phyloP scores from a whole-genome alignment of 139 green algal species.

The Diplosphaera chodatii region DNA sequence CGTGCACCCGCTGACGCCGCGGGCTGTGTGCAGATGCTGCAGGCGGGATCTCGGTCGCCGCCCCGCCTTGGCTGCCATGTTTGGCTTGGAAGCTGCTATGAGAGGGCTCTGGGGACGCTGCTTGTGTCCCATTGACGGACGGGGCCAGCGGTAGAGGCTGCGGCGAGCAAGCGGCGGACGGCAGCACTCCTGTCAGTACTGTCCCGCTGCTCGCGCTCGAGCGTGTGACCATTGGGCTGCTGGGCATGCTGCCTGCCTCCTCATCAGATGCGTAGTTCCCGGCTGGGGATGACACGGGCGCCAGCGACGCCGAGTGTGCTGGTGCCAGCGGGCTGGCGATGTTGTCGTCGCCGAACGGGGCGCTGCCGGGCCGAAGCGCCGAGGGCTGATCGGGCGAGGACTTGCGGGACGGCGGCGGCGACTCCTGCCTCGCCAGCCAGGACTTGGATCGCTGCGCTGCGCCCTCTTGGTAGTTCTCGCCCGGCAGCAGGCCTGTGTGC shows the following conservation, averaged over 20 bases:
- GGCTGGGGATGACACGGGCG: neutral
- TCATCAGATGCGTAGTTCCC: neutral
- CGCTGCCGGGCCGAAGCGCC: too few relatives aligned
- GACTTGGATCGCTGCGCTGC: neutral
- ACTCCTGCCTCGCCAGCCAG: neutral
- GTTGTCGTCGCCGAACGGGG: too few relatives aligned
- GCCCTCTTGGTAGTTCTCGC: neutral
- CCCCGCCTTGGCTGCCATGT: too few relatives aligned
- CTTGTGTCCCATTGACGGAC: too few relatives aligned
- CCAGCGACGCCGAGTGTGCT: neutral
- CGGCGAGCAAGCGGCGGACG: too few relatives aligned
- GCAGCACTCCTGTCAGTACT: too few relatives aligned
- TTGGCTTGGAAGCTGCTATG: too few relatives aligned
- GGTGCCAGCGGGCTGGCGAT: neutral
- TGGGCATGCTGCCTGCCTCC: too few relatives aligned
- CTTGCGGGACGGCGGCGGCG: neutral
- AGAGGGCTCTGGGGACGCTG: too few relatives aligned
- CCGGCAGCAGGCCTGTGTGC: neutral
- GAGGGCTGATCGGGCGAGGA: neutral
- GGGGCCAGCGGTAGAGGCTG: too few relatives aligned
- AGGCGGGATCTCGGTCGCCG: neutral
- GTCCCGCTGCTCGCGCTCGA: neutral
- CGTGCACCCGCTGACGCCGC: too few relatives aligned
- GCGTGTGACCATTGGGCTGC: neutral
- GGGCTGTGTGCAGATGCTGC: too few relatives aligned